A percentile compares a stretch with the other conserved stretches of the same genome.
Conservation (phyloP, 2,329 filamentous ascomycete genomes). For the Fusarium domesticum region DNA sequence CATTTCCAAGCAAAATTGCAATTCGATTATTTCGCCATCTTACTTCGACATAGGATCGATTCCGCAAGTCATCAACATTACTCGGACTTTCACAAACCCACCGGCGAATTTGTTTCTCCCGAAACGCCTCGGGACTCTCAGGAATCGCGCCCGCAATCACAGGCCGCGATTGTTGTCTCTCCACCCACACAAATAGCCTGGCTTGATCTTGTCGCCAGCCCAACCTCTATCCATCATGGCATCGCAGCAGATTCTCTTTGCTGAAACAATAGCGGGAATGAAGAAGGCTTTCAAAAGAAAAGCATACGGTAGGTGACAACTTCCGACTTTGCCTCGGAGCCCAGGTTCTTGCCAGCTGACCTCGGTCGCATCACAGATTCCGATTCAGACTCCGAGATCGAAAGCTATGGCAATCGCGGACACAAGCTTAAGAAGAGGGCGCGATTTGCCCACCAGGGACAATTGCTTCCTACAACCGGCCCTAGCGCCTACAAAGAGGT, state of each 20-base stretch:
- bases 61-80: background rate
- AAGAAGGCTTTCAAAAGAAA: conserved; percentile 65
- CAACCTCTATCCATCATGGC: conserved; percentile 35
- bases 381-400: conserved; percentile 72
- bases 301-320: conserved; percentile 50
- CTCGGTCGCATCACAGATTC: conserved; percentile 53
- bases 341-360: conserved; percentile 18
- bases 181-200: conserved; percentile 13
- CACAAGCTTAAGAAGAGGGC: conserved; percentile 77
- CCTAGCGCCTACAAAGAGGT: conserved; percentile 71
- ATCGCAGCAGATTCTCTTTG: conserved; percentile 59
- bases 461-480: conserved; percentile 63
- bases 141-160: conserved; percentile 5
- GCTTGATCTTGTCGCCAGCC: conserved; percentile 12
- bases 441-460: conserved; percentile 67
- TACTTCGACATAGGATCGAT: conserved; percentile 10
- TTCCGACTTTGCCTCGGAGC: conserved; percentile 4
- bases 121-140: conserved; percentile 3
- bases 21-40: conserved; percentile 6
- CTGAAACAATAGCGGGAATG: conserved; percentile 65
- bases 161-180: conserved; percentile 15
- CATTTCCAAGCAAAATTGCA: conserved; percentile 25
- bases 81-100: background rate
- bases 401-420: conserved; percentile 68
- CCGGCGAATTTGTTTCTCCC: background rate